Evolutionary conservation across 169 alveolate species (phyloP), one percentile per base, ranked within the genome.

Genomic region (Cryptosporidium viatorum): DNA sequence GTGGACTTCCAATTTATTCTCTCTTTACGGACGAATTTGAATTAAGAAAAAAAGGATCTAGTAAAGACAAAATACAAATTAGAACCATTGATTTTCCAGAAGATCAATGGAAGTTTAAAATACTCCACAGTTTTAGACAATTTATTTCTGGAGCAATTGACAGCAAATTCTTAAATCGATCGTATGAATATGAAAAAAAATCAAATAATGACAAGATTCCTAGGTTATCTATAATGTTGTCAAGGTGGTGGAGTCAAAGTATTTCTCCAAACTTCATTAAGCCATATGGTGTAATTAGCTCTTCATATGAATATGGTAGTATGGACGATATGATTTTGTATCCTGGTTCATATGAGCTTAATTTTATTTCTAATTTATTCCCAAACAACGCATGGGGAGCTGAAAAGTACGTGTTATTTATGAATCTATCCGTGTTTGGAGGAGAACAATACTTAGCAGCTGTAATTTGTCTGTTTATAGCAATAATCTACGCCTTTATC

Each of bases 301-400:
- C 89, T 16, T 80, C 89, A 60, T 43, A 62, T 80, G 89, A 65
- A 62, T 80, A 62, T 29, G 26, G 41, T 16, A 29, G 55, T 29
- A 41, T 59, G 21, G 89, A 80, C 1, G 73, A 62, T 26, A 23
- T 31, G 10, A 33, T 73, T n/a, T 39, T 80, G 48, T 80, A 80
- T 80, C 89, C 89, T 10, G 89, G 89, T 9, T 41, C 73, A 9
- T 80, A 80, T 31, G 89, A 65, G 31, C 50, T 80, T 60, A 45
- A 80, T 80, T 29, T 80, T 26, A 73, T 70, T 55, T 80, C 73
- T 1, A 80, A 80, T 65, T 21, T 33, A 41, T 80, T 80, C n/a
- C 89, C 89, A n/a, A 80, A 45, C 62, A 80, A 80, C 62, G 62
- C 59, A 21, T 80, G 89, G 89, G 89, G 89, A 7, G 39, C 89